Percentiles rank a stretch among this genome's conserved stretches.
These are phyloP conservation scores for Crithidia expoeki DNA, from an alignment of 208 protist genomes.

Conservation along the genomic window DNA sequence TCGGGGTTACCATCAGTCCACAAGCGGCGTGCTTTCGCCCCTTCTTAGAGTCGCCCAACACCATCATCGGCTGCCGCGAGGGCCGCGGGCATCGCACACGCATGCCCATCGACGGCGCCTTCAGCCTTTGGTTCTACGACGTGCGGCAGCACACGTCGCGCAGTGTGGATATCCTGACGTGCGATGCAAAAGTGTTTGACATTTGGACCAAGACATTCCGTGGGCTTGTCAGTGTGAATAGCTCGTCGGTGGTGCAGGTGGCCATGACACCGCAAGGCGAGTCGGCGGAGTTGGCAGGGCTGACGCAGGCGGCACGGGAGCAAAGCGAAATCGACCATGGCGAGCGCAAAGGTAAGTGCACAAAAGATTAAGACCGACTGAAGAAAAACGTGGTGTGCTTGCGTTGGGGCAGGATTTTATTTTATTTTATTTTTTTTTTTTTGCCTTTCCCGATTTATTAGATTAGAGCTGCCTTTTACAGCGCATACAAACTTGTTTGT, in stretches of 20 bases:
- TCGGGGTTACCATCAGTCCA: constrained; percentile 61
- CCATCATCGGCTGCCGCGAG: constrained; percentile 66
- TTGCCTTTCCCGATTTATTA: constrained; percentile 25
- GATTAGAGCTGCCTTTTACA: constrained; percentile 2
- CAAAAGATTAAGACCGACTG: neutral
- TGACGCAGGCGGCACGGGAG: constrained; percentile 42
- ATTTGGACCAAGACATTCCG: constrained; percentile 79
- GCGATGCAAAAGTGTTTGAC: constrained; percentile 67
- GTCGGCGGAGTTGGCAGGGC: constrained; percentile 29
- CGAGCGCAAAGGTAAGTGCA: constrained; percentile 1
- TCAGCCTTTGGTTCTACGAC: constrained; percentile 82
- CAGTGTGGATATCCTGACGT: constrained; percentile 74
- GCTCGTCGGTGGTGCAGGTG: constrained; percentile 69
- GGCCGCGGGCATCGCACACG: constrained; percentile 59
- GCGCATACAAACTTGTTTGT: neutral
- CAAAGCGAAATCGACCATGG: constrained; percentile 32
- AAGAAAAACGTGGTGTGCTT: too few species aligned
- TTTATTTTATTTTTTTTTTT: neutral
- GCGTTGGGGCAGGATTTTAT: neutral
- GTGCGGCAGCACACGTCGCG: constrained; percentile 21
- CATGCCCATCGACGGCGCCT: constrained; percentile 60
- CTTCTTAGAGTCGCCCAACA: constrained; percentile 45
- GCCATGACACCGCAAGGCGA: constrained; percentile 39
- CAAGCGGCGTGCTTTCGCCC: constrained; percentile 53
- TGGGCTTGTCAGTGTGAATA: constrained; percentile 84